Base-by-base conservation (phyloP, 2,329 filamentous ascomycete genomes). In the Coleophoma cylindrospora region DNA sequence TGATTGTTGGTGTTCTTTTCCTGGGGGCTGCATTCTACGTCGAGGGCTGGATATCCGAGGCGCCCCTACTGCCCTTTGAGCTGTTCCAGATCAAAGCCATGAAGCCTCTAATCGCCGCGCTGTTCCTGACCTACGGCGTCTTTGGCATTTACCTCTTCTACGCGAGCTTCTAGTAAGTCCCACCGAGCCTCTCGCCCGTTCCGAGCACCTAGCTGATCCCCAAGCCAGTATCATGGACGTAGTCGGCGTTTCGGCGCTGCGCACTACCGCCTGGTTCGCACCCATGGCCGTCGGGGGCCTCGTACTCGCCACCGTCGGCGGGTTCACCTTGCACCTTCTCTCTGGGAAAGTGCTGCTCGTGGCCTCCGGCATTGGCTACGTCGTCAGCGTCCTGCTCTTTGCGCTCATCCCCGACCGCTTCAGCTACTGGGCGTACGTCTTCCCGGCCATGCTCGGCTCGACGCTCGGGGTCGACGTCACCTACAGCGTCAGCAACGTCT, bases 381-480 rank as follows among this genome's bases (percentile, higher is more conserved):
- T 80, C 13, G 64, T 73, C 19, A 65, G 72, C 1, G 70, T 70
- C 0, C 58, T 81, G 0, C 65, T 81, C 4, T 77, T 81, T 49
- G 79, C 77, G 12, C 57, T 79, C 17, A 66, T 73, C 13, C 77
- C 77, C 88, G 27, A 27, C 6, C n/a, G 27, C 21, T 45, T 48
- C 14, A 51, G 60, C 10, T 59, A 59, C 71, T 91, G 86, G 87
- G 77, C 83, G 0, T 89, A 77, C 59, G 72, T 87, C 22, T 88
- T 90, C 60, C 83, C 86, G 0, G 71, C 79, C 52, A 85, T 85
- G 80, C 60, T 84, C 3, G 77, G 81, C 54, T 76, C 74, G 14
- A 91, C 86, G 0, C 71, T 89, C 33, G 85, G 83, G 15, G 80
- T 90, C 51, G 87, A 91, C 60, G 79, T 89, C 46, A 80, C 79